A percentile compares a stretch with the other conserved stretches of the same genome.
Evolutionary conservation across 805 yeast genomes (phyloP).

Genomic region (Candida germanica): DNA sequence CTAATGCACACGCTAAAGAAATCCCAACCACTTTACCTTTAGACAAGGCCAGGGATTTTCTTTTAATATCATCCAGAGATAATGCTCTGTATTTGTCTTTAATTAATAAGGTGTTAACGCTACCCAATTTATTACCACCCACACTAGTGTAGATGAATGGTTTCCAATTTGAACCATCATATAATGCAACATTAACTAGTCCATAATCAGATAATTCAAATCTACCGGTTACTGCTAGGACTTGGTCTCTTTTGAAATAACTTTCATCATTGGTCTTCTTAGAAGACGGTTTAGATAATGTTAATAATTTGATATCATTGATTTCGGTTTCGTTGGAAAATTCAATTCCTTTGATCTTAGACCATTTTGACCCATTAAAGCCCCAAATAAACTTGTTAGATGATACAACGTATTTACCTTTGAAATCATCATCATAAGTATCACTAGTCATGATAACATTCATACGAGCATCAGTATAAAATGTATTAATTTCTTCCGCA

Average conservation of each 20-base stretch:
- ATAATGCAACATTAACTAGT: slow-evolving; percentile 56
- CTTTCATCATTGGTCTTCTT: slow-evolving; percentile 24
- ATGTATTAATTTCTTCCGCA: slow-evolving; percentile 1
- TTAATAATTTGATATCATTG: slow-evolving; percentile 44
- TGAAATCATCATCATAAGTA: slow-evolving; percentile 27
- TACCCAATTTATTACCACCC: slow-evolving; percentile 21
- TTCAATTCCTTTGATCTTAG: slow-evolving; percentile 33
- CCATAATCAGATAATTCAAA: slow-evolving; percentile 52
- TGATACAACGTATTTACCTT: slow-evolving; percentile 37
- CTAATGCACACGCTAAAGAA: slow-evolving; percentile 45
- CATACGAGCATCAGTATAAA: slow-evolving; percentile 5
- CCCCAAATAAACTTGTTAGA: slow-evolving; percentile 36
- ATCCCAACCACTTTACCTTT: slow-evolving; percentile 44
- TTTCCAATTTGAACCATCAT: slow-evolving; percentile 63
- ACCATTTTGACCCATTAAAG: slow-evolving; percentile 51
- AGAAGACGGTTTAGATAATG: slow-evolving; percentile 22
- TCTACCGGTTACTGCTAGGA: slow-evolving; percentile 58
- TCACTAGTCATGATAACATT: slow-evolving; percentile 43
- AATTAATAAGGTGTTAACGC: slow-evolving; percentile 28
- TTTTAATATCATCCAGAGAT: slow-evolving; percentile 31
- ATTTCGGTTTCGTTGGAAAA: slow-evolving; percentile 33
- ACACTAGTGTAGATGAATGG: slow-evolving; percentile 49
- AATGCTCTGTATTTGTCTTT: slow-evolving; percentile 33
- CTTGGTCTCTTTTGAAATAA: slow-evolving; percentile 41
- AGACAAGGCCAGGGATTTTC: slow-evolving; percentile 22